A percentile compares a stretch with the other conserved stretches of the same genome.
Conservation (phyloP, 2,329 filamentous ascomycete species). For the Tothia fuscella region DNA sequence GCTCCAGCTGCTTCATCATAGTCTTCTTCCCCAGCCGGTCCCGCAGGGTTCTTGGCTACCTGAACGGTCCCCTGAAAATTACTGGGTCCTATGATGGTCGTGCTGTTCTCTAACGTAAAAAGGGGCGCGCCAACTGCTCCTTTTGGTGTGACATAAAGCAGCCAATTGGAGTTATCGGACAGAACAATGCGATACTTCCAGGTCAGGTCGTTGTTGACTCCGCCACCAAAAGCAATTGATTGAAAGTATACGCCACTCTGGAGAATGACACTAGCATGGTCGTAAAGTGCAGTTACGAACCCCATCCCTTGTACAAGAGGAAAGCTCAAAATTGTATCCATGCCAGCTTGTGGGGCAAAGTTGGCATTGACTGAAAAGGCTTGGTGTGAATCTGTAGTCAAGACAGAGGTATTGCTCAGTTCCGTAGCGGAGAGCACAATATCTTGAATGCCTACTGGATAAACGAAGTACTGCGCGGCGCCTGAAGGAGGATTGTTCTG, state of each 20-base stretch:
- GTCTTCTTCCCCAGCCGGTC: slow-evolving; percentile 47
- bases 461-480: slow-evolving; percentile 64
- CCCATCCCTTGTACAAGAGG: slow-evolving; percentile 83
- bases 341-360: slow-evolving; percentile 41
- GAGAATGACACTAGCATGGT: slow-evolving; percentile 56
- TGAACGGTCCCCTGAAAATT: slow-evolving; percentile 72
- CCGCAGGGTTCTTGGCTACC: slow-evolving; percentile 60
- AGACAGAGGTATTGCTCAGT: slow-evolving; percentile 44
- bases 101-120: slow-evolving; percentile 39
- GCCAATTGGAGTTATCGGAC: slow-evolving; percentile 57
- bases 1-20: slow-evolving; percentile 68
- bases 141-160: slow-evolving; percentile 59
- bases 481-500: slow-evolving; percentile 27
- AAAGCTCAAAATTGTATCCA: slow-evolving; percentile 54
- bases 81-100: slow-evolving; percentile 49
- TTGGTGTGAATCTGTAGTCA: slow-evolving; percentile 41
- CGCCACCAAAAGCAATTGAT: slow-evolving; percentile 34
- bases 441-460: slow-evolving; percentile 71
- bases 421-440: slow-evolving; percentile 72
- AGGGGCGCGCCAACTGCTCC: slow-evolving; percentile 17
- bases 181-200: slow-evolving; percentile 66
- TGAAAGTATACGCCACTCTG: slow-evolving; percentile 65
- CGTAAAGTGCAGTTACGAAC: slow-evolving; percentile 70
- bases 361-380: slow-evolving; percentile 56
- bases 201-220: slow-evolving; percentile 46